These are phyloP conservation scores for Quercus variabilis DNA, from an alignment of 306 rosid genomes.

Conservation along the genomic window DNA sequence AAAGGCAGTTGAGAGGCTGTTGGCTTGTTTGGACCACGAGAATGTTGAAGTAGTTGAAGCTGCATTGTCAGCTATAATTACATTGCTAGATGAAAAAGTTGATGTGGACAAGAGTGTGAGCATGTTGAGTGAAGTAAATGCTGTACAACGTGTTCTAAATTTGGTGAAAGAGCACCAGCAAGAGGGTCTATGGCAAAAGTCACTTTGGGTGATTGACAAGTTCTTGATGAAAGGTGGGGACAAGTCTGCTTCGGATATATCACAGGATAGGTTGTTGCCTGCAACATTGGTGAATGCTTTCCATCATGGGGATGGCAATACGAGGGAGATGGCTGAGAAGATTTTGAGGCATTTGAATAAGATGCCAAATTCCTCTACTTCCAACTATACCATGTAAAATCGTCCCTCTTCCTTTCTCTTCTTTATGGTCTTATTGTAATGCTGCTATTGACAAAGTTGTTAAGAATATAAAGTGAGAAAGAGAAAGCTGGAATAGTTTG, in stretches of 20 bases:
- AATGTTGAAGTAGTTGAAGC: conserved; percentile 45
- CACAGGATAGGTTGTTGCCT: conserved; percentile 35
- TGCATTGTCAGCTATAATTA: conserved; percentile 40
- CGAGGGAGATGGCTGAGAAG: conserved; percentile 41
- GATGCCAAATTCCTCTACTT: conserved; percentile 30
- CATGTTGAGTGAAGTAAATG: conserved; percentile 23
- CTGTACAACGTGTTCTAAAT: conserved; percentile 27
- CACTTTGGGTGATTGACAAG: conserved; percentile 49
- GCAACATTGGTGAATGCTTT: conserved; percentile 40
- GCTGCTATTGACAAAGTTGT: too few relatives aligned
- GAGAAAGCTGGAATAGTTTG: too few relatives aligned
- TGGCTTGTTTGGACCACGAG: conserved; percentile 34
- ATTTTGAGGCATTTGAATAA: conserved; percentile 38
- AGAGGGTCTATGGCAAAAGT: conserved; percentile 38
- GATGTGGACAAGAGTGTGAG: conserved; percentile 39
- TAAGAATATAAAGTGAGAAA: too few relatives aligned
- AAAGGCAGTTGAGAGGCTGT: conserved; percentile 33
- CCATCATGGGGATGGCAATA: conserved; percentile 34
- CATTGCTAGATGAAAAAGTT: conserved; percentile 46
- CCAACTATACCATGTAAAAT: conserved; percentile 5
- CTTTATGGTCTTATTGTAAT: too few relatives aligned
- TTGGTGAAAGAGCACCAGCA: conserved; percentile 31
- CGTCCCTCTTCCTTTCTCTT: too few relatives aligned
- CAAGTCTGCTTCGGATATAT: conserved; percentile 26
- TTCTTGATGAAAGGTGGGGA: conserved; percentile 39